These are phyloP conservation scores for Proliferodiscus dingleyae DNA, from an alignment of 2,329 filamentous ascomycete genomes.

Conservation along the genomic window DNA sequence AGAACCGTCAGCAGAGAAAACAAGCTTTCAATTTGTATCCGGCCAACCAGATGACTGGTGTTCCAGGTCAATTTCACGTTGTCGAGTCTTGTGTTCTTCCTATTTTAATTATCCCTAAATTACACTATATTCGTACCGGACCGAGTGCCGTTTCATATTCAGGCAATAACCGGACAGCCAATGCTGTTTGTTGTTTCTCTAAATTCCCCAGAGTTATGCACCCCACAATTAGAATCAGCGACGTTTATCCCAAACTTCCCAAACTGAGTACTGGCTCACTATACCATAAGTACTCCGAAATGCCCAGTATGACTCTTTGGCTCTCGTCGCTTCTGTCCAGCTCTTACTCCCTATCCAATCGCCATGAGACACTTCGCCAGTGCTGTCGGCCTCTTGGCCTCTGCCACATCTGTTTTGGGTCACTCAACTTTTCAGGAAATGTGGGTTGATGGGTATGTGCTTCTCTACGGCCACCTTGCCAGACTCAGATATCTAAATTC, in stretches of 20 bases:
- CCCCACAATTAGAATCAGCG: not conserved
- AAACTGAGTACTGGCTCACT: not conserved
- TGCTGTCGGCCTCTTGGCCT: constrained; percentile 14
- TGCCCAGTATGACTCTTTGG: not conserved
- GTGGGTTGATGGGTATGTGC: constrained; percentile 43
- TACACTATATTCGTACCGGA: constrained; percentile 6
- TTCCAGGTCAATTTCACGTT: constrained; percentile 1
- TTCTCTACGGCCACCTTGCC: constrained; percentile 11
- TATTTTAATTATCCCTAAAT: constrained; percentile 8
- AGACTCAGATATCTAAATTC: not conserved
- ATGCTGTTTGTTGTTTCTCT: not conserved
- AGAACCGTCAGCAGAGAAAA: not conserved
- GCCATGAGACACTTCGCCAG: constrained; percentile 17
- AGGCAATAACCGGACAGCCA: constrained; percentile 6
- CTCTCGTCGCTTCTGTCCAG: not conserved
- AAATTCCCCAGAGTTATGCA: constrained; percentile 4
- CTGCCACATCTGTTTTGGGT: constrained; percentile 35
- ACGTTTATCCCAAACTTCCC: not conserved
- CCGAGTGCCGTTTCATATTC: constrained; percentile 14
- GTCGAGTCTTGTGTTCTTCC: constrained; percentile 6
- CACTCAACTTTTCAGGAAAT: constrained; percentile 38
- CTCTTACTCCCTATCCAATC: not conserved
- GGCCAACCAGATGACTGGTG: constrained; percentile 5
- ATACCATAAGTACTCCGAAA: not conserved
- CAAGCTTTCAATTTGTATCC: constrained; percentile 6